Base-by-base conservation (phyloP, 169 alveolate genomes). In the Plasmodium yoelii region DNA sequence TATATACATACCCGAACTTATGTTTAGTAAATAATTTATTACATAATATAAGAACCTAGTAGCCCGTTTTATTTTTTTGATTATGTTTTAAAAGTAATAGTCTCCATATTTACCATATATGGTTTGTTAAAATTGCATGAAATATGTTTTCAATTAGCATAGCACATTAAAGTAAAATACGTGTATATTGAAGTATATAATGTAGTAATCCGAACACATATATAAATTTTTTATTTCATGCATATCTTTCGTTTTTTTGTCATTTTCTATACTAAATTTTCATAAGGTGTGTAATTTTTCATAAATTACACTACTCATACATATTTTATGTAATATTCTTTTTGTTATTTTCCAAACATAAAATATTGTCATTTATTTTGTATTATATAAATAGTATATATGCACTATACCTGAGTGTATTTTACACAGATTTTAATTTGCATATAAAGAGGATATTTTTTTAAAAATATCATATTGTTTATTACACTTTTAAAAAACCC, bases 221-320 rank as follows among this genome's bases (percentile, higher is more conserved):
- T 51, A 51, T 51, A 3, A 2, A 51, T 51, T 5, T 51, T 51
- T 51, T 51, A 13, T 51, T 51, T 51, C 6, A 13, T 51, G 42
- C 42, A 34, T 4, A 34, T 51, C 19, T 51, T 6, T 51, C 19
- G n/a, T 6, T 51, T 51, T 51, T 51, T 51, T 51, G 59, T 51
- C 59, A 51, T 15, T 51, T 15, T 12, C 19, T 15, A 51, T 51
- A 51, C 18, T 5, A 51, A 13, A 5, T 51, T 10, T 67, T 65
- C 28, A 51, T 67, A 53, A 67, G 51, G 60, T 67, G 24, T 56
- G n/a, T 24, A 67, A 5, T 34, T 56, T 67, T 67, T 34, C 60
- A 67, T 15, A 53, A 18, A 39, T 67, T 6, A 51, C 1, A 13
- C 44, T 4, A 13, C 44, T 24, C 28, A 26, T 19, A 22, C 13